Conservation (phyloP, 1,139 yeast species). For the Sugiyamaella sp. region DNA sequence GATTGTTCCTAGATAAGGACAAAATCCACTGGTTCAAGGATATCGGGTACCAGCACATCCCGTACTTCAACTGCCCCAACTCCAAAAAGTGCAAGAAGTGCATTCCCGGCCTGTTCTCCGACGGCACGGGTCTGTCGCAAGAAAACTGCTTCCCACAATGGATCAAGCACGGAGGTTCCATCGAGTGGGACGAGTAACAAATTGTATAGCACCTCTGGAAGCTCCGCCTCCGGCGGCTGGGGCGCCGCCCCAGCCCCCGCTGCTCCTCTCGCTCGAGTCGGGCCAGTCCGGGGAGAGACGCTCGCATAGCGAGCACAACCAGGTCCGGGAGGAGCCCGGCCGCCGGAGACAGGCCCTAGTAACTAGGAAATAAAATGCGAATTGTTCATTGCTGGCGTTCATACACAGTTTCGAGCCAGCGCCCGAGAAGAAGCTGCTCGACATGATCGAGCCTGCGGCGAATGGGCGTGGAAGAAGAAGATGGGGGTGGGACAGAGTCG, state of each 20-base stretch:
- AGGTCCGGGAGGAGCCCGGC: slow-evolving; percentile 12
- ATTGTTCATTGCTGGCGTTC: slow-evolving; percentile 9
- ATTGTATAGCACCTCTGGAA: no score
- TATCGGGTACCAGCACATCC: slow-evolving; percentile 73
- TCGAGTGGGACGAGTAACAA: slow-evolving; percentile 13
- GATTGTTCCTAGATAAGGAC: slow-evolving; percentile 67
- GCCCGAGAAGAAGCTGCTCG: slow-evolving; percentile 49
- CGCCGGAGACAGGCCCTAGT: neutral
- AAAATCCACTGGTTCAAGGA: slow-evolving; percentile 87
- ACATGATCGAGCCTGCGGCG: slow-evolving; percentile 50
- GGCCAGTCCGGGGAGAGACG: neutral
- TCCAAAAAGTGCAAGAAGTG: slow-evolving; percentile 48
- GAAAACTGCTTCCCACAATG: slow-evolving; percentile 77
- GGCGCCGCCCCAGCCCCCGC: neutral
- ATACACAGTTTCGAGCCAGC: slow-evolving; percentile 48
- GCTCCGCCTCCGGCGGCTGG: neutral
- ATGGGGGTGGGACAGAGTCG: neutral
- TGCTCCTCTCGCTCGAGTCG: no score
- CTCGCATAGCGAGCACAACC: neutral
- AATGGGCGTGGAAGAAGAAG: neutral
- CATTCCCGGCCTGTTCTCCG: slow-evolving; percentile 50
- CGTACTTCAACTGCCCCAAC: slow-evolving; percentile 67
- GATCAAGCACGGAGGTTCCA: slow-evolving; percentile 48
- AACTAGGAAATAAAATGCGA: neutral
- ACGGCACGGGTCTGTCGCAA: slow-evolving; percentile 50